Evolutionary conservation across 2,329 filamentous ascomycete genomes (phyloP), one percentile per base, ranked within the genome.

Genomic region (Aspergillus tanneri): DNA sequence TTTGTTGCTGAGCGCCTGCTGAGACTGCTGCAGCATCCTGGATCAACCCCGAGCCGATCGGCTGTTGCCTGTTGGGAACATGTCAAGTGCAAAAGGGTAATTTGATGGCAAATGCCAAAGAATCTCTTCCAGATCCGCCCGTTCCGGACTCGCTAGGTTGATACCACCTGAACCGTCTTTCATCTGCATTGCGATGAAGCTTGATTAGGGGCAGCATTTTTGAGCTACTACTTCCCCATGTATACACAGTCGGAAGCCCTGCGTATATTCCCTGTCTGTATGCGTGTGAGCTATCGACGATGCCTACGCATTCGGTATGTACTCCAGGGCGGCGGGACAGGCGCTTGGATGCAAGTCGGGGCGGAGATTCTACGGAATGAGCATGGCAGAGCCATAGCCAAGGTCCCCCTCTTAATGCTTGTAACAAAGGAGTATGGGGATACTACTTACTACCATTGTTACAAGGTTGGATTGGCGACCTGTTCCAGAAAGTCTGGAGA

Each of bases 401-500:
- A 14, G 27, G 28, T 35, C 28, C 22, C 18, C 32, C 24, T 43
- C 46, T 22, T 43, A 39, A 45, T 55, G 27, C 16, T 19, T 22
- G 43, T 46, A 32, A 39, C 39, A 12, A 25, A 10, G 12, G 28
- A 48, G 43, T 52, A n/a, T n/a, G n/a, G n/a, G n/a, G n/a, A n/a
- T n/a, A n/a, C n/a, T n/a, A n/a, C n/a, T n/a, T n/a, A n/a, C n/a
- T n/a, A 43, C 16, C 37, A 51, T 46, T 34, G 39, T 59, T 59
- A 59, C 57, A 52, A 53, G 52, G 28, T 43, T 42, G n/a, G 44
- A 50, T 49, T 52, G 53, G 57, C 59, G 60, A 54, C 51, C 49
- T 40, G 21, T 61, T 63, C 56, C 47, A 53, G 59, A 65, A 67
- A 66, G 57, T 65, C 60, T 64, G 53, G 57, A 61, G 53, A 66